Evolutionary conservation across 2,329 filamentous ascomycete species (phyloP), one percentile per base, ranked within the genome.

Genomic region (Erysiphe pulchra): DNA sequence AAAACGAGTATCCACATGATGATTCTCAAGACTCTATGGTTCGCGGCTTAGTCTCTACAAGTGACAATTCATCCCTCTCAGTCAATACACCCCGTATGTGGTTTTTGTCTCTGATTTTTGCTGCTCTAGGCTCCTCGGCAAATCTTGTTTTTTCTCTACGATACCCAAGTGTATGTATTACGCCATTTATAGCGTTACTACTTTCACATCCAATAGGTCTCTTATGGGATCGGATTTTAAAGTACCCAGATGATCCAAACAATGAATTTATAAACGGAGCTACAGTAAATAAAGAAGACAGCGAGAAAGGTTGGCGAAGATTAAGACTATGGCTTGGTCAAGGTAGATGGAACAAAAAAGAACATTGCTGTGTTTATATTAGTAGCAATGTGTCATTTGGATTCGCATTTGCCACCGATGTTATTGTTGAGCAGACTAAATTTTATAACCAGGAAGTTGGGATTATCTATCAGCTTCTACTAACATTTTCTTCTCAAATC

Each of bases 1-100:
- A 16, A 11, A 20, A 18, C 11, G 37, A 39, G 10, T 6, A 39
- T 18, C n/a, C 37, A 17, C n/a, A 11, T 16, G 78, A 82, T 56
- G 77, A 84, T 59, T 83, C 79, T 0, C 76, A 77, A 11, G 83
- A 87, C 57, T 67, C 82, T 41, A 77, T 83, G 57, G 83, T 90
- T 34, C 74, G 82, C 47, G 82, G 82, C 40, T 84, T 80, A 0
- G 82, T 90, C 8, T 68, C 79, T 12, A 75, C 80, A 4, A 77
- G 73, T 31, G 82, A 90, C 61, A 74, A 90, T 56, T 75, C 70
- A 14, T 68, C 73, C 2, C 63, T 87, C n/a, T 87, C 81, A 9
- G 85, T 90, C 57, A 84, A 82, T 60, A 87, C 82, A 5, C 82
- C 82, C 34, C 80, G 83, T 46, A 90, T 90, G 82, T 90, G 82